Percentiles rank a stretch among this genome's conserved stretches.
These are phyloP conservation scores for Astrephomene gubernaculifera DNA, from an alignment of 139 green algal genomes.

Conservation along the genomic window DNA sequence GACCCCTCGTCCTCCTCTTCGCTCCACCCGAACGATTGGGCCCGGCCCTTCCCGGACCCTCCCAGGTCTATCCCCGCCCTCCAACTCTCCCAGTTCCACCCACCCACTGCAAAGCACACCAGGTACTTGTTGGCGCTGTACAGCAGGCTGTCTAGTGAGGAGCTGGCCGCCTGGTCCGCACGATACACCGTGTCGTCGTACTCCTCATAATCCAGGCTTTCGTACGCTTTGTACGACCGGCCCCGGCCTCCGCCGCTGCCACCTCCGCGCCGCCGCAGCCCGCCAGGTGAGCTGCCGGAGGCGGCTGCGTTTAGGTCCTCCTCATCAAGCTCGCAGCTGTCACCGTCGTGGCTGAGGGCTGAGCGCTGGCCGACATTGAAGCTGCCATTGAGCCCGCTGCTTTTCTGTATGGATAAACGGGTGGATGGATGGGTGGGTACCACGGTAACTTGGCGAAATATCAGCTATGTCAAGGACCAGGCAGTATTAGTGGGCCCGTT, in stretches of 20 bases:
- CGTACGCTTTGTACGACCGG: slow-evolving; percentile 39
- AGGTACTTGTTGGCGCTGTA: slow-evolving; percentile 60
- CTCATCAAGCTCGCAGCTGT: not conserved
- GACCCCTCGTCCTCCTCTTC: no score
- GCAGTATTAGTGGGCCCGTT: no score
- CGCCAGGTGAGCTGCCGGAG: not conserved
- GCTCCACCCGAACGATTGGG: no score
- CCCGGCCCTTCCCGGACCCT: no score
- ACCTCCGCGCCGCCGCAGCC: not conserved
- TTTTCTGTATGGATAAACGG: no score
- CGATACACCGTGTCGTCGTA: slow-evolving; percentile 70
- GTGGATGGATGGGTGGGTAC: no score
- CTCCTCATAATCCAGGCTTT: slow-evolving; percentile 74
- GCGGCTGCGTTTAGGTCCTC: not conserved
- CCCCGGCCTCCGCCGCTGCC: not conserved
- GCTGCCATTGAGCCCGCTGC: no score
- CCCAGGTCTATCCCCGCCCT: no score
- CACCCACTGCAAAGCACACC: slow-evolving; percentile 69
- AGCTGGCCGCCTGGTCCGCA: slow-evolving; percentile 55
- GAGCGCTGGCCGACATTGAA: no score
- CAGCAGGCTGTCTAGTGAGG: slow-evolving; percentile 54
- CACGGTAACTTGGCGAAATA: no score
- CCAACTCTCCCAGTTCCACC: no score
- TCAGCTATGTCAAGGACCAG: no score
- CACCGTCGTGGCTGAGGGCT: not conserved